Evolutionary conservation across 345 rosid species (phyloP), one percentile per base, ranked within the genome.

Genomic region (Excoecaria cochinchinensis): DNA sequence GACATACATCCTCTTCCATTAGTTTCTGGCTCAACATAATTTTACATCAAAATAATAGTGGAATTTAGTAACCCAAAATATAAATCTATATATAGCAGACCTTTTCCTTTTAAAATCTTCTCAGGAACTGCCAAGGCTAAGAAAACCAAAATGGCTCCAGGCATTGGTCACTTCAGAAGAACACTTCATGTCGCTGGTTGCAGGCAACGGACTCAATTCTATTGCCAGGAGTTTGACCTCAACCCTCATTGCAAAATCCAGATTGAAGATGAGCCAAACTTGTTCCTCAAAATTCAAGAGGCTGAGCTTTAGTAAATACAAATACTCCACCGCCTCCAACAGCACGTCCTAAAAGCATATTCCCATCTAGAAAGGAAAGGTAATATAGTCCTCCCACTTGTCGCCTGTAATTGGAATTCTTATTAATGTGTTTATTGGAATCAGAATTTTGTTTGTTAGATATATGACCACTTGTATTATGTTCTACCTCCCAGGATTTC

Each of bases 301-400:
- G 88, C 81, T 92, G 97, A 80, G 95, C 86, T 78, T 79, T 88
- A 44, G 95, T 91, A 79, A 94, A 94, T 65, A 94, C 86, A 80
- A 94, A 92, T 25, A 90, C 89, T 69, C 98, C 97, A n/a, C 97
- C 98, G 57, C 98, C 92, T 61, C 99, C 99, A 67, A 92, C 91
- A 11, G 97, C 84, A 14, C 97, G 91, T 36, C 97, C 97, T 84
- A 95, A 75, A 74, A 90, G 95, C 97, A 95, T 88, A 68, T 92
- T 84, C 25, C 71, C 68, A 74, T 92, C 97, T 75, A 92, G 88
- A 78, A 89, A 95, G 4, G 97, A 92, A 59, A 92, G 91, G 85
- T 92, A 95, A 86, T 92, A 95, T 22, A 95, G 79, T 75, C 98
- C 97, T 71, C 93, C 98, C 10, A 89, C 91, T 10, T 87, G 84